Evolutionary conservation across 371 early-diverging fungal species (phyloP).

Genomic region (Syncephalastrum sp.): DNA sequence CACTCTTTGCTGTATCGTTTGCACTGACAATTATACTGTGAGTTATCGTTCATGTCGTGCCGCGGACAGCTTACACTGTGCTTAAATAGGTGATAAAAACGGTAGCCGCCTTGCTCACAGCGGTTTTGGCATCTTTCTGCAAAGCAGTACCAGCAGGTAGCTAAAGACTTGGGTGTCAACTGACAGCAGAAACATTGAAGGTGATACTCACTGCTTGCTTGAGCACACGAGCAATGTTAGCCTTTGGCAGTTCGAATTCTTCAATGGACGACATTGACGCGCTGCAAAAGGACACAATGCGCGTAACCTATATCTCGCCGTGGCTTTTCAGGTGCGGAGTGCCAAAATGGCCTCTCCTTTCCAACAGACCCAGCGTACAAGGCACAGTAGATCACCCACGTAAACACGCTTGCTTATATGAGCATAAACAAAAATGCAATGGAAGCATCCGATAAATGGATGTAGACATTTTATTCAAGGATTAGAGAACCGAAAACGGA

Average conservation of each 20-base stretch:
- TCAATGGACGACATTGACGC: conserved; percentile 44
- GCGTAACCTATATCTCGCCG: no score
- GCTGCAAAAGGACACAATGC: no score
- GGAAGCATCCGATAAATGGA: no score
- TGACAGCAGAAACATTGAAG: neutral
- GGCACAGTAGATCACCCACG: no score
- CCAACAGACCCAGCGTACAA: no score
- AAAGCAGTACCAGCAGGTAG: conserved; percentile 62
- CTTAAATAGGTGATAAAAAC: conserved; percentile 65
- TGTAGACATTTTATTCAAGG: no score
- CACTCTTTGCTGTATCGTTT: conserved; percentile 50
- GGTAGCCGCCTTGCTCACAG: conserved; percentile 60
- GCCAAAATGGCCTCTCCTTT: no score
- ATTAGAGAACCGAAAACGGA: no score
- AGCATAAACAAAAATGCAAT: no score
- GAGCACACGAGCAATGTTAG: conserved; percentile 58
- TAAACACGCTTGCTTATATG: no score
- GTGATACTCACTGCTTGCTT: conserved; percentile 48
- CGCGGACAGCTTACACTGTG: conserved; percentile 42
- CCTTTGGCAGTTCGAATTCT: conserved; percentile 59
- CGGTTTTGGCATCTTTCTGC: conserved; percentile 61
- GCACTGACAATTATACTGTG: conserved; percentile 25
- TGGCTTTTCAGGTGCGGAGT: no score
- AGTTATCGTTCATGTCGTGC: neutral
- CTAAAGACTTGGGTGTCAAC: conserved; percentile 21